phyloP scores from a whole-genome alignment of 129 eudicot species.

The Flaveria ramosissima region DNA sequence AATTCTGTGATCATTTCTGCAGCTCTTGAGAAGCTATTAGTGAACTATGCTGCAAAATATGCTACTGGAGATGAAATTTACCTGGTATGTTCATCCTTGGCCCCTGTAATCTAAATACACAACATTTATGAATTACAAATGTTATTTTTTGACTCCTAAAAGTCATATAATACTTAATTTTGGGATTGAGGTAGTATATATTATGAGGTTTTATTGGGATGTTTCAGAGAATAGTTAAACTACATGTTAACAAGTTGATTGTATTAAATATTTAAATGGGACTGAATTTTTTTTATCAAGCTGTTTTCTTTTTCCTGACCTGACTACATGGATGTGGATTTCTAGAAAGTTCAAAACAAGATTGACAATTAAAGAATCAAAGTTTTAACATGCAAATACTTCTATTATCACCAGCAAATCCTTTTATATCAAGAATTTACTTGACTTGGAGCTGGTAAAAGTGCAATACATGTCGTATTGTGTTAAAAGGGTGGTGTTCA shows the following conservation, averaged over 20 bases:
- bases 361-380: not conserved
- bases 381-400: not conserved
- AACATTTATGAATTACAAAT: not conserved
- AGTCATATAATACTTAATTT: not conserved
- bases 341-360: not conserved
- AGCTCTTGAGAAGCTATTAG: slow-evolving; percentile 80
- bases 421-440: not conserved
- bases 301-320: not conserved
- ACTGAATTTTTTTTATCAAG: not conserved
- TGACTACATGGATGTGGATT: not conserved
- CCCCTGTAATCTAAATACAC: not conserved
- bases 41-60: slow-evolving; percentile 69
- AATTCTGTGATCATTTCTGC: slow-evolving; percentile 34
- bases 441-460: not conserved
- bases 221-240: slow-evolving; percentile 1
- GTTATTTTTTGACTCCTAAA: not conserved
- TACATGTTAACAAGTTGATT: not conserved
- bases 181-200: not conserved
- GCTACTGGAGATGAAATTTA: slow-evolving; percentile 83
- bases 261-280: not conserved
- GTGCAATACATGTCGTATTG: too few species aligned
- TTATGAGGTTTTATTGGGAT: not conserved
- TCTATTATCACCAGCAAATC: not conserved
- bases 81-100: slow-evolving; percentile 54
- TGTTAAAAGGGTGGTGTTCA: too few species aligned